Evolutionary conservation across 164 flowering plant genomes (phyloP), one percentile per base, ranked within the genome.

Genomic region (Santalum album): DNA sequence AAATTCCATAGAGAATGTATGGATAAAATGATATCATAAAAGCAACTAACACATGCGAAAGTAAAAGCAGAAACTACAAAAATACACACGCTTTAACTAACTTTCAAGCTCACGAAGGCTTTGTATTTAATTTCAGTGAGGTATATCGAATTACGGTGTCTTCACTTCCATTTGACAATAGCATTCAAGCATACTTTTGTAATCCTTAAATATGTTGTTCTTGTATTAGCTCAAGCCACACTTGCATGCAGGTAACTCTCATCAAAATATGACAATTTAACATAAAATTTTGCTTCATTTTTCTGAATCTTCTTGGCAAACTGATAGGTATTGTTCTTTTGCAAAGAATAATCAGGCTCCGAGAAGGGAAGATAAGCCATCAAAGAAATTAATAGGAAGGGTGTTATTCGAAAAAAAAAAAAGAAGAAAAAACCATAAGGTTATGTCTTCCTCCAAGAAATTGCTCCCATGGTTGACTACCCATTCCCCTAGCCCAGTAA

Each of bases 291-390:
- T 3, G 87, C 69, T 7, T 79, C 90, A 69, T 78, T 59, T 46
- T 75, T 78, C 66, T 79, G 84, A 10, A 86, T 87, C 17, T 67
- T 67, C 76, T 63, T 78, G 15, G 74, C 74, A 56, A 81, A 44
- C 68, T 81, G 81, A 62, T 84, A 85, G 6, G 75, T 20, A 55
- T 75, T 62, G 48, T 69, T 83, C 78, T 69, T 79, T 49, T 80
- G 85, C 74, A 92, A 53, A 22, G 99, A 78, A 59, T 87, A 94
- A 11, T 80, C 82, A 0, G 97, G 99, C 72, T 87, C 99, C 19
- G 87, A 80, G 43, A 75, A 80, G 6, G 97, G 95, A 51, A 89
- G 67, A 69, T 73, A 85, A 18, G 90, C 92, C 40, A 94, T 76
- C 69, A 94, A 50, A 35, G 83, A 56, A 34, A 94, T 74, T 25